These are phyloP conservation scores for Pseudodiploospora longispora DNA, from an alignment of 2,329 filamentous ascomycete genomes.

Conservation along the genomic window DNA sequence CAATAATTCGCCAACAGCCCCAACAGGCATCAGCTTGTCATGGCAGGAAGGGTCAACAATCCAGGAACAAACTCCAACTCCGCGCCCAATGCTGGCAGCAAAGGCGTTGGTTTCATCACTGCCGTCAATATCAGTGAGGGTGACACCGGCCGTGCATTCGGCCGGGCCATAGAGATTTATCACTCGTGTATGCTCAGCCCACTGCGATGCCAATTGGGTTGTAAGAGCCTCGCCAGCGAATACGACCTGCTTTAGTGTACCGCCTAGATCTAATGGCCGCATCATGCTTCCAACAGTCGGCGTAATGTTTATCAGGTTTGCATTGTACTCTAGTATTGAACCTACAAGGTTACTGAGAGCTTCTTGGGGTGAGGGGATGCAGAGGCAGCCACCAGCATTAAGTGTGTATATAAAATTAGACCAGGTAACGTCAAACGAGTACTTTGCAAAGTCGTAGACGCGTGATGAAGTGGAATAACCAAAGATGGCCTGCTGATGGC, in stretches of 20 bases:
- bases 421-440: conserved; percentile 43
- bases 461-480: conserved; percentile 18
- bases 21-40: conserved; percentile 17
- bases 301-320: conserved; percentile 38
- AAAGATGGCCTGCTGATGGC: background rate
- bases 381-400: conserved; percentile 37
- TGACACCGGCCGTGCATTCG: conserved; percentile 12
- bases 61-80: conserved; percentile 14
- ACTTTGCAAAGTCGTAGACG: conserved; percentile 30
- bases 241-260: conserved; percentile 32
- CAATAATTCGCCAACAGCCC: conserved; percentile 24
- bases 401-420: conserved; percentile 28
- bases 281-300: conserved; percentile 30
- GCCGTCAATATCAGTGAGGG: background rate
- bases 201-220: background rate
- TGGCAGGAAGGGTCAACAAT: conserved; percentile 19
- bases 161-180: conserved; percentile 13
- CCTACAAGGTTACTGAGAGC: conserved; percentile 37
- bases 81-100: background rate
- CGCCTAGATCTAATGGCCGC: conserved; percentile 26
- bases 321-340: conserved; percentile 27
- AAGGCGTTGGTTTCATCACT: background rate
- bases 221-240: conserved; percentile 33
- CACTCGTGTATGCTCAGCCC: background rate
- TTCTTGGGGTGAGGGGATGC: conserved; percentile 44